Conservation (phyloP, 179 eudicot genomes). For the Drosera spatulata region DNA sequence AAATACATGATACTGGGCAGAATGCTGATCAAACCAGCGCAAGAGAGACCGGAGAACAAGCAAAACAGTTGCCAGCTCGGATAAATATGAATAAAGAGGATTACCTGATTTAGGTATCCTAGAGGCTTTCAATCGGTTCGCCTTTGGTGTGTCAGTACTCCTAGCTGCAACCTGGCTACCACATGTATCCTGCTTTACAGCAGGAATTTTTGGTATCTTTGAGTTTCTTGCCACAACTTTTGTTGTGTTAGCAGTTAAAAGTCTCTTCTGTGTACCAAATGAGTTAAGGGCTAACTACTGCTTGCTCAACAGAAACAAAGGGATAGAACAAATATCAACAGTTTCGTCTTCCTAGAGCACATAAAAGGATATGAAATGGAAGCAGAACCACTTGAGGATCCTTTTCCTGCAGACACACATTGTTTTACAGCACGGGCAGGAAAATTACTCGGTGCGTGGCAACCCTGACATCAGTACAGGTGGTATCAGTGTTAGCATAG, state of each 20-base stretch:
- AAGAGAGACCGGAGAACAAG: no score
- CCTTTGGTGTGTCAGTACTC: conserved; percentile 15
- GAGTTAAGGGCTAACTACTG: conserved; percentile 28
- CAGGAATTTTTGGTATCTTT: conserved; percentile 48
- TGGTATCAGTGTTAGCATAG: no score
- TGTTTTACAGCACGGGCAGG: conserved; percentile 16
- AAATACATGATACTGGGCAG: no score
- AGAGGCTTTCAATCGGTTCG: conserved; percentile 25
- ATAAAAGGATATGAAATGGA: conserved; percentile 67
- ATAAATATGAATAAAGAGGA: background rate
- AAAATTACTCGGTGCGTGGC: conserved; percentile 13
- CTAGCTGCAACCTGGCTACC: conserved; percentile 13
- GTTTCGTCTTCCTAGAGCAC: background rate
- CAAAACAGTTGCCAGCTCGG: background rate
- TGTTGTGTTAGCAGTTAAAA: conserved; percentile 29
- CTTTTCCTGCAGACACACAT: conserved; percentile 23
- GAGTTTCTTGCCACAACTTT: conserved; percentile 34
- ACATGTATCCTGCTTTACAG: conserved; percentile 24
- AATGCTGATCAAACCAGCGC: no score
- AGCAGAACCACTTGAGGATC: conserved; percentile 26
- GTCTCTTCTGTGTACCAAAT: conserved; percentile 53
- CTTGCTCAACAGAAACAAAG: background rate
- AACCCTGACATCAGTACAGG: background rate
- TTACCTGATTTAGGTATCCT: conserved; percentile 50
- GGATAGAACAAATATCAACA: background rate